Percentiles rank a stretch among this genome's conserved stretches.
Evolutionary conservation across 306 rosid genomes (phyloP).

Genomic region (Ormosia emarginata): DNA sequence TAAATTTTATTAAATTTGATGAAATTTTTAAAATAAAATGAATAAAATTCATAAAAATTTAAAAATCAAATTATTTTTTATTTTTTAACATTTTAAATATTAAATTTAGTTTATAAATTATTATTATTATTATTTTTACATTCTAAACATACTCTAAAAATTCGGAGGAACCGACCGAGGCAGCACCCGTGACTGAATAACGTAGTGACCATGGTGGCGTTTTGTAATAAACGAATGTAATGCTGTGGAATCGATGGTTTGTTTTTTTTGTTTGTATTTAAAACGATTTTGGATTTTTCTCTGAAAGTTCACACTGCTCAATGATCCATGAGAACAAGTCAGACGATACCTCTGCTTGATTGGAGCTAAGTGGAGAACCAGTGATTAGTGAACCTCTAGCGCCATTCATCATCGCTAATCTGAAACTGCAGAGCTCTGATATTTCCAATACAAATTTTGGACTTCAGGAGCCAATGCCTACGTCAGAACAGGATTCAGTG

Average conservation of each 20-base stretch:
- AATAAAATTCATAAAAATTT: no score
- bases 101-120: no score
- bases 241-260: background rate
- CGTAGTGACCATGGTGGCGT: no score
- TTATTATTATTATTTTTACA: no score
- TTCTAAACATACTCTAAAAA: no score
- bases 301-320: background rate
- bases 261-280: background rate
- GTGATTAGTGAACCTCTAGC: background rate
- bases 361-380: background rate
- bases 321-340: background rate
- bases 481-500: background rate
- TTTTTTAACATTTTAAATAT: no score
- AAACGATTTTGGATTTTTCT: background rate
- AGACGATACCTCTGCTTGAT: background rate
- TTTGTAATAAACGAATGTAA: background rate
- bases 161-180: background rate
- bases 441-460: background rate
- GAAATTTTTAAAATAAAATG: no score
- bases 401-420: background rate
- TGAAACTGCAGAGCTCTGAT: no score
- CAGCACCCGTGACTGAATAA: constrained; percentile 16
- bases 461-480: background rate
- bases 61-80: no score
- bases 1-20: no score